A percentile compares a stretch with the other conserved stretches of the same genome.
Conservation (phyloP, 73 alveolate genomes). For the Paramecium sexaurelia region DNA sequence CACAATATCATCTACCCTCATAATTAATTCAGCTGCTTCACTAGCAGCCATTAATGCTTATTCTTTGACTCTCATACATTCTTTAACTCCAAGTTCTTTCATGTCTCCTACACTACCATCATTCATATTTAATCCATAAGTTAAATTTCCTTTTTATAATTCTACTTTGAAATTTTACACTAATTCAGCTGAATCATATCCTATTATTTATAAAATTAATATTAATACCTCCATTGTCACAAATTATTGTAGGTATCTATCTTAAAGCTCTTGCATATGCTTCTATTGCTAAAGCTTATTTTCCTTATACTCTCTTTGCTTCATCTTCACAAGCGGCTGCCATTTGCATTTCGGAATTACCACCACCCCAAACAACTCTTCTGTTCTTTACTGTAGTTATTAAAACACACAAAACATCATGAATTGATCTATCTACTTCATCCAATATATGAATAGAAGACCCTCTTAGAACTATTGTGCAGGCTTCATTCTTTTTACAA, state of each 20-base stretch:
- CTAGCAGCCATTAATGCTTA: conserved; percentile 94
- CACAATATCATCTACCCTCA: conserved; percentile 96
- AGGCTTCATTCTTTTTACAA: conserved; percentile 93
- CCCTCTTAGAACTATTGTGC: conserved; percentile 95
- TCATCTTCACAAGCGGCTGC: conserved; percentile 92
- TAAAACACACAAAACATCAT: conserved; percentile 97
- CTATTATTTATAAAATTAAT: not conserved
- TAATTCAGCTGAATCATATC: conserved; percentile 95
- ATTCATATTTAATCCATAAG: conserved; percentile 89
- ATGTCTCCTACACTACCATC: conserved; percentile 89
- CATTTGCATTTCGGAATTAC: conserved; percentile 94
- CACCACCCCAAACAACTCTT: conserved; percentile 95
- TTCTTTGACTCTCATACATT: conserved; percentile 95
- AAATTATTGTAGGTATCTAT: conserved; percentile 94
- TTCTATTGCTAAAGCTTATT: conserved; percentile 93
- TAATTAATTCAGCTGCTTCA: conserved; percentile 97
- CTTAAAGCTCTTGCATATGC: conserved; percentile 93
- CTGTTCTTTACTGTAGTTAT: conserved; percentile 90
- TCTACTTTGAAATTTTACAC: conserved; percentile 91
- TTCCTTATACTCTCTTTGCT: conserved; percentile 88
- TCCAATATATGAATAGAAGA: conserved; percentile 93
- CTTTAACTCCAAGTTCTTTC: conserved; percentile 91
- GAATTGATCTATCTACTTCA: conserved; percentile 98
- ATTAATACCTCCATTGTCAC: conserved; percentile 91
- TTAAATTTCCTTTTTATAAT: conserved; percentile 83